Evolutionary conservation across 2,329 filamentous ascomycete species (phyloP).

Genomic region (Phyllosticta citrichinensis): DNA sequence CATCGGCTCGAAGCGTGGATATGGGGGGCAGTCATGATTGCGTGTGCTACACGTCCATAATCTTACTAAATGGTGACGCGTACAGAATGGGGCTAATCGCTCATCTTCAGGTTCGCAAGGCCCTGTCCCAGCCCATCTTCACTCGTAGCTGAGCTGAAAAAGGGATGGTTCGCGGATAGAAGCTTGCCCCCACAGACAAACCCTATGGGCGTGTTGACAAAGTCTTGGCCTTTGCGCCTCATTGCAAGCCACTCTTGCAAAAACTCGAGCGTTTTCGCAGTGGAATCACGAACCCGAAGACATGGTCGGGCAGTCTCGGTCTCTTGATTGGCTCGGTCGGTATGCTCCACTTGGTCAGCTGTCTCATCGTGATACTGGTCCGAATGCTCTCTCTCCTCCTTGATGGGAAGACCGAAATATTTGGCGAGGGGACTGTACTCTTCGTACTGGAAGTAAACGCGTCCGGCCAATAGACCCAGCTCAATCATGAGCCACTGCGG

Average conservation of each 20-base stretch:
- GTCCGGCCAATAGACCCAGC: slow-evolving; percentile 50
- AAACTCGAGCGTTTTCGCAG: slow-evolving; percentile 21
- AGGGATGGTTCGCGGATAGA: slow-evolving; percentile 39
- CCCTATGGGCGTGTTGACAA: slow-evolving; percentile 51
- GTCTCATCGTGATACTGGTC: background rate
- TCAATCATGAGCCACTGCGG: slow-evolving; percentile 48
- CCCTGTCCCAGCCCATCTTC: background rate
- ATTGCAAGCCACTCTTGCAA: slow-evolving; percentile 49
- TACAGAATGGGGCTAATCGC: too few relatives aligned
- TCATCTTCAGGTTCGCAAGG: background rate
- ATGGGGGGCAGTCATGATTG: too few relatives aligned
- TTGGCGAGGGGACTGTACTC: slow-evolving; percentile 32
- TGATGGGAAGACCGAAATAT: slow-evolving; percentile 17
- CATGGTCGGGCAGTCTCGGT: background rate
- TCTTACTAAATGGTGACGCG: too few relatives aligned
- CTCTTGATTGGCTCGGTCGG: background rate
- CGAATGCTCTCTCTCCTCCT: background rate
- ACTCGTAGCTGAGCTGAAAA: slow-evolving; percentile 33
- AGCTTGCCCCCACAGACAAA: slow-evolving; percentile 44
- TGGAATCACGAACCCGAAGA: slow-evolving; percentile 11
- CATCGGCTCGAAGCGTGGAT: too few relatives aligned
- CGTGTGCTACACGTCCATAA: too few relatives aligned
- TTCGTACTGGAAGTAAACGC: slow-evolving; percentile 47
- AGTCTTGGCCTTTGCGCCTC: slow-evolving; percentile 46
- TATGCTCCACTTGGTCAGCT: background rate